Evolutionary conservation across 192 early-diverging fungal species (phyloP).

Genomic region (Phycomyces blakesleeanus): DNA sequence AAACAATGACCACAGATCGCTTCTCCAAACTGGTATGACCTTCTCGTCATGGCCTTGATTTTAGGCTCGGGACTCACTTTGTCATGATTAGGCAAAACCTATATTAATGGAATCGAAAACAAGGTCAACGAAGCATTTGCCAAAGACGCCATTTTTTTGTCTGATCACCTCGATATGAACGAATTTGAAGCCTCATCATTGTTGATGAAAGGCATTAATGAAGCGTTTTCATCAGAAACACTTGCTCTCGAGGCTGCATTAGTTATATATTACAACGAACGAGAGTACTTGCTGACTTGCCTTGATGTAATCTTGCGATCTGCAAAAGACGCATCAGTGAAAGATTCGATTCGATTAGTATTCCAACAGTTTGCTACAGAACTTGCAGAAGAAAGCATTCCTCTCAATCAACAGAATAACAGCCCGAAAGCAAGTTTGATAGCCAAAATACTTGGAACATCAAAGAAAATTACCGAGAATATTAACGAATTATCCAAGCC

Average conservation of each 20-base stretch:
- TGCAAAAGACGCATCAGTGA: conserved; percentile 9
- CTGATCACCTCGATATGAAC: conserved; percentile 77
- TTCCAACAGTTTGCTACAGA: conserved; percentile 7
- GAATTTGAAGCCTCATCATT: conserved; percentile 68
- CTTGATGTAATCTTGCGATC: conserved; percentile 28
- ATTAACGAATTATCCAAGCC: conserved; percentile 3
- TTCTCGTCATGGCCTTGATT: not conserved
- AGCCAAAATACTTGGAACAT: not conserved
- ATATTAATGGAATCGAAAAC: conserved; percentile 56
- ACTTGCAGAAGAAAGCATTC: not conserved
- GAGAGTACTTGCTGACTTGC: conserved; percentile 54
- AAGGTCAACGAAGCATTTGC: conserved; percentile 70
- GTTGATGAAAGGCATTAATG: conserved; percentile 45
- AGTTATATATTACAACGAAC: conserved; percentile 61
- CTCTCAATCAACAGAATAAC: not conserved
- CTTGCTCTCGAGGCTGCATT: conserved; percentile 62
- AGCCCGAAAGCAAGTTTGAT: not conserved
- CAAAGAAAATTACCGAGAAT: not conserved
- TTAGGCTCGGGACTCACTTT: not conserved
- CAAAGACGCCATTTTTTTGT: conserved; percentile 58
- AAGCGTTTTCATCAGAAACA: not conserved
- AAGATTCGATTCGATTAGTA: not conserved
- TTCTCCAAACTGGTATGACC: conserved; percentile 22
- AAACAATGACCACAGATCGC: conserved; percentile 21
- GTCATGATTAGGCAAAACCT: conserved; percentile 35